These are phyloP conservation scores for Didymella glomerata DNA, from an alignment of 2,329 filamentous ascomycete species.

Conservation along the genomic window DNA sequence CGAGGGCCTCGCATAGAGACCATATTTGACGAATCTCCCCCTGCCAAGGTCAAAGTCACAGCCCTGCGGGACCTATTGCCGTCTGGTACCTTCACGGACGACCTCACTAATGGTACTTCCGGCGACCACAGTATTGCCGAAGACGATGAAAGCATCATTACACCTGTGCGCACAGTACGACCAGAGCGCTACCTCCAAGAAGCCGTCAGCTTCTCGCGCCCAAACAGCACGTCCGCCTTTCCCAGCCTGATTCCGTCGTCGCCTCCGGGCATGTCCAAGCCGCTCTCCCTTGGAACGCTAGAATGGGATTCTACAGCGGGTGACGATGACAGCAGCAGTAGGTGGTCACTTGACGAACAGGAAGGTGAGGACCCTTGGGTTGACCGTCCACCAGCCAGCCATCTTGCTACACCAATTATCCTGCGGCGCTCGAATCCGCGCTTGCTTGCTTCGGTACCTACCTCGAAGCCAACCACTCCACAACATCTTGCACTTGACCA, in stretches of 20 bases:
- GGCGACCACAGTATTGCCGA: conserved; percentile 58
- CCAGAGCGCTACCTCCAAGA: conserved; percentile 49
- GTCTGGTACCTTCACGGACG: conserved; percentile 55
- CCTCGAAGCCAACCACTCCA: conserved; percentile 51
- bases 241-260: conserved; percentile 55
- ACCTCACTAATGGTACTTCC: conserved; percentile 42
- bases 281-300: conserved; percentile 52
- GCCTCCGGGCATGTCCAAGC: conserved; percentile 55
- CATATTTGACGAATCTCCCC: conserved; percentile 81
- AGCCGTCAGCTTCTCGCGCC: conserved; percentile 46
- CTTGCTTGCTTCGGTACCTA: conserved; percentile 41
- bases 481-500: conserved; percentile 48
- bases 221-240: conserved; percentile 48
- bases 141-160: conserved; percentile 60
- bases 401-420: conserved; percentile 43
- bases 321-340: conserved; percentile 52
- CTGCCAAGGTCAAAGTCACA: conserved; percentile 54
- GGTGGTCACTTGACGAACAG: conserved; percentile 54
- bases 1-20: conserved; percentile 77
- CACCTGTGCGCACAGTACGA: conserved; percentile 56
- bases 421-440: conserved; percentile 46
- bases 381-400: conserved; percentile 49
- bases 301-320: conserved; percentile 52
- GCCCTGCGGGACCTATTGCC: conserved; percentile 60
- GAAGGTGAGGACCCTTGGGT: conserved; percentile 51